Evolutionary conservation across 768 basidiomycete species (phyloP), one percentile per base, ranked within the genome.

Genomic region (Lepiota subincarnata): DNA sequence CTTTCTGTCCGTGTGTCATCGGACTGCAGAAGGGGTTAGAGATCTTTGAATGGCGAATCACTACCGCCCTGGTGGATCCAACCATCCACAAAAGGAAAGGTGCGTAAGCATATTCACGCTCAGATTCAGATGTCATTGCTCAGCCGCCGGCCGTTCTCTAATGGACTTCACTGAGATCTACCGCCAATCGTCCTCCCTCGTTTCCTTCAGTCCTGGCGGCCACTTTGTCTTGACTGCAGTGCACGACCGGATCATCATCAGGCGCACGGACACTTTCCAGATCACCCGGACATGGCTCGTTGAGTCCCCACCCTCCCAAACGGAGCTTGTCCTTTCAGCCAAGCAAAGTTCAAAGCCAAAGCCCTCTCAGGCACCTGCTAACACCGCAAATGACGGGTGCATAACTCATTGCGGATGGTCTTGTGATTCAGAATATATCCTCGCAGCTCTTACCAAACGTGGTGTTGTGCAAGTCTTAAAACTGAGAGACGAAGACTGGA

Each of bases 121-220:
- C 24, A 48, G 31, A 31, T 31, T 31, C 31, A 31, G 31, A 31
- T 31, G 7, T 7, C 6, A 31, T 31, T 31, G 31, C 20, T 36
- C 54, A 13, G 18, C 26, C 44, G 41, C 38, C 16, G 39, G 46
- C 34, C 53, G 18, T 22, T 31, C 13, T 51, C 46, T 45, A 45
- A 16, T 91, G 89, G 90, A 93, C 69, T 92, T 92, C 63, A 92
- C 91, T 16, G 88, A 92, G 65, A 77, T 89, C 57, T 92, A 92
- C 76, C 81, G 79, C 57, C 89, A 91, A 45, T 79, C 89, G 4
- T 68, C 73, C 6, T 77, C 69, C n/a, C 79, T 90, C 39, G 89
- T 90, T 55, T 66, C 76, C 14, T 94, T 92, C 72, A 95, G 92
- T 60, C 86, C 91, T 1, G 92, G 92, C 12, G 82, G 89, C 0